A percentile compares a stretch with the other conserved stretches of the same genome.
Evolutionary conservation across 371 early-diverging fungal species (phyloP).

Genomic region (Mortierella sp.): DNA sequence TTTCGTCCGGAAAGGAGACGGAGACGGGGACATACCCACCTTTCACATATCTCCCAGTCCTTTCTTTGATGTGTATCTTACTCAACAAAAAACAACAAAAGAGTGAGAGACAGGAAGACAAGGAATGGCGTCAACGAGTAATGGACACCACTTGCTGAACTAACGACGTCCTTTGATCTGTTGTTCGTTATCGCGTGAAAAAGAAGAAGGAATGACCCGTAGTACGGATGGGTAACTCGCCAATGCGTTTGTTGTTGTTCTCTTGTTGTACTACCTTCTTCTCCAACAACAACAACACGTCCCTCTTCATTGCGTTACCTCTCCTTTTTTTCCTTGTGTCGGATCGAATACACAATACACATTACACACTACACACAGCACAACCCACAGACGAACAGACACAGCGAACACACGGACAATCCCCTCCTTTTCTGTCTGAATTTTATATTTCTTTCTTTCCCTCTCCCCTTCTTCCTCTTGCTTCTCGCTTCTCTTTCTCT

Average conservation of each 20-base stretch:
- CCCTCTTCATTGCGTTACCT: background rate
- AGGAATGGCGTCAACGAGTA: constrained; percentile 9
- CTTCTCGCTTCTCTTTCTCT: background rate
- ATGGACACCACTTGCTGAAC: background rate
- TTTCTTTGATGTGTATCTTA: background rate
- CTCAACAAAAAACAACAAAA: constrained; percentile 2
- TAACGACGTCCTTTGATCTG: background rate
- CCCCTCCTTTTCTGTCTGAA: background rate
- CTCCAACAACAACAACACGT: background rate
- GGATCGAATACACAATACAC: no score
- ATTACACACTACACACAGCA: no score
- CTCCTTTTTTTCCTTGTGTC: background rate
- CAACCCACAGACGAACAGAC: background rate
- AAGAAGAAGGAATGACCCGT: background rate
- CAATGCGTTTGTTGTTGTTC: background rate
- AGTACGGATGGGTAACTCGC: background rate
- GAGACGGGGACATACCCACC: background rate
- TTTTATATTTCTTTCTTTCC: background rate
- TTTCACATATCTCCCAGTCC: background rate
- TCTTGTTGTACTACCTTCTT: background rate
- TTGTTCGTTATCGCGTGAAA: background rate
- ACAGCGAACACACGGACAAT: background rate
- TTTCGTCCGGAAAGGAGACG: constrained; percentile 4
- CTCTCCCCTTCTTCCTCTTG: background rate
- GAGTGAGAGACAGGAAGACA: constrained; percentile 7